Evolutionary conservation across 805 yeast genomes (phyloP).

Genomic region (Yarrowia sp.): DNA sequence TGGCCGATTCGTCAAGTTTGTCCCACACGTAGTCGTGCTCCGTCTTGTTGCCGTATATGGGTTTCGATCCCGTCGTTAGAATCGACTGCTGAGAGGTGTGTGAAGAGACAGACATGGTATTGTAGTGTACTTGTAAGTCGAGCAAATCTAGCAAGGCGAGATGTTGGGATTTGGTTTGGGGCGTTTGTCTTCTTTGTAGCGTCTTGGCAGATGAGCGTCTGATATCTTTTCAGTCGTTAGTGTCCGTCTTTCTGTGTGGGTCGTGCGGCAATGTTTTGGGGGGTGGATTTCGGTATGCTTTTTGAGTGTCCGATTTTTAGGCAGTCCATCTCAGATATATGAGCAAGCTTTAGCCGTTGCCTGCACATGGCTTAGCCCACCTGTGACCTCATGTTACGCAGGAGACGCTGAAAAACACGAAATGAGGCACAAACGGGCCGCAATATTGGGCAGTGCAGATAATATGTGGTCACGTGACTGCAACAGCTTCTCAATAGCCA

Average conservation of each 20-base stretch:
- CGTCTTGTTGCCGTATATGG: slow-evolving; percentile 27
- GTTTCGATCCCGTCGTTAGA: slow-evolving; percentile 22
- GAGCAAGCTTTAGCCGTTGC: slow-evolving; percentile 21
- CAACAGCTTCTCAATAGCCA: too few species aligned
- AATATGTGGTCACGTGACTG: too few species aligned
- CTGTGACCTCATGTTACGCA: neutral
- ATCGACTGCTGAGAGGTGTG: slow-evolving; percentile 24
- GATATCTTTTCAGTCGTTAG: neutral
- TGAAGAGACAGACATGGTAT: slow-evolving; percentile 19
- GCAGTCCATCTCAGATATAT: slow-evolving; percentile 1
- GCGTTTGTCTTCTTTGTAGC: too few species aligned
- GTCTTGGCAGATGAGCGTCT: too few species aligned
- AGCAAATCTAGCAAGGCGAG: too few species aligned
- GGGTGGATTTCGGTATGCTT: neutral
- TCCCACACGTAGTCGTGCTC: slow-evolving; percentile 38
- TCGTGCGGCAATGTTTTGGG: slow-evolving; percentile 5
- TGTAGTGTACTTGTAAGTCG: neutral
- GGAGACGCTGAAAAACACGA: neutral
- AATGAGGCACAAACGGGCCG: too few species aligned
- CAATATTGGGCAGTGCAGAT: too few species aligned
- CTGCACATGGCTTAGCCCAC: slow-evolving; percentile 5
- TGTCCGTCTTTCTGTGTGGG: neutral
- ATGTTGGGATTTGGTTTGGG: too few species aligned
- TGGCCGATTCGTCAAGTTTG: slow-evolving; percentile 25
- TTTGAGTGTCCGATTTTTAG: neutral